These are phyloP conservation scores for Trichoderma sp. DNA, from an alignment of 2,329 filamentous ascomycete species.

Conservation along the genomic window DNA sequence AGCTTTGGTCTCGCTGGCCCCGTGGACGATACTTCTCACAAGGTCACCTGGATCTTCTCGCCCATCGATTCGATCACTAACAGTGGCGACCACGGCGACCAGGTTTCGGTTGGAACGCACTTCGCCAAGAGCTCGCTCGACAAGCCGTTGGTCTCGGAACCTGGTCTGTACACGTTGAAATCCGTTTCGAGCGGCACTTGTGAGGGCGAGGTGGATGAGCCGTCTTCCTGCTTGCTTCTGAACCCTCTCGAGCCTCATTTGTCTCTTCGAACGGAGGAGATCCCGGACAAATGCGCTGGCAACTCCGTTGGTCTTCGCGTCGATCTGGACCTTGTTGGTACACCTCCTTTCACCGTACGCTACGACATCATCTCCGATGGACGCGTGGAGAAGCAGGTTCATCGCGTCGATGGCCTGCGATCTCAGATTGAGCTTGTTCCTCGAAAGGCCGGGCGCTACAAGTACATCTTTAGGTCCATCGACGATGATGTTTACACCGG, in stretches of 20 bases:
- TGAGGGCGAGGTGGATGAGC: slow-evolving; percentile 85
- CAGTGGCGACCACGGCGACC: slow-evolving; percentile 68
- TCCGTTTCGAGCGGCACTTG: slow-evolving; percentile 80
- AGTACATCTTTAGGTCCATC: slow-evolving; percentile 80
- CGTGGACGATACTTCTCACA: slow-evolving; percentile 65
- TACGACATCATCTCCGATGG: slow-evolving; percentile 73
- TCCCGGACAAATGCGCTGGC: slow-evolving; percentile 92
- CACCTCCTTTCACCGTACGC: slow-evolving; percentile 82
- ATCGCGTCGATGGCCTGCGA: slow-evolving; percentile 69
- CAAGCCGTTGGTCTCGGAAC: slow-evolving; percentile 68
- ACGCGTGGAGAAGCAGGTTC: slow-evolving; percentile 55
- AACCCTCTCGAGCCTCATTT: slow-evolving; percentile 89
- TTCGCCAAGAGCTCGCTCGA: slow-evolving; percentile 64
- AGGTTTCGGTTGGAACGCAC: slow-evolving; percentile 60
- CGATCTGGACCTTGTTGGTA: slow-evolving; percentile 86
- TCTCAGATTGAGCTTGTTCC: slow-evolving; percentile 86
- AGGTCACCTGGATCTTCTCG: slow-evolving; percentile 79
- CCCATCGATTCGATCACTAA: slow-evolving; percentile 69
- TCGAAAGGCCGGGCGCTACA: slow-evolving; percentile 77
- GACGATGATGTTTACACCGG: slow-evolving; percentile 79
- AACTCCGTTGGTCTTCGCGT: slow-evolving; percentile 90
- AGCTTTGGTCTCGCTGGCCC: slow-evolving; percentile 66
- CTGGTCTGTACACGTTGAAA: slow-evolving; percentile 84
- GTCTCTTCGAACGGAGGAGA: slow-evolving; percentile 72
- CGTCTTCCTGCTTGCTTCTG: slow-evolving; percentile 86